Evolutionary conservation across 148 eudicot species (phyloP).

Genomic region (Amaranthus cruentus): DNA sequence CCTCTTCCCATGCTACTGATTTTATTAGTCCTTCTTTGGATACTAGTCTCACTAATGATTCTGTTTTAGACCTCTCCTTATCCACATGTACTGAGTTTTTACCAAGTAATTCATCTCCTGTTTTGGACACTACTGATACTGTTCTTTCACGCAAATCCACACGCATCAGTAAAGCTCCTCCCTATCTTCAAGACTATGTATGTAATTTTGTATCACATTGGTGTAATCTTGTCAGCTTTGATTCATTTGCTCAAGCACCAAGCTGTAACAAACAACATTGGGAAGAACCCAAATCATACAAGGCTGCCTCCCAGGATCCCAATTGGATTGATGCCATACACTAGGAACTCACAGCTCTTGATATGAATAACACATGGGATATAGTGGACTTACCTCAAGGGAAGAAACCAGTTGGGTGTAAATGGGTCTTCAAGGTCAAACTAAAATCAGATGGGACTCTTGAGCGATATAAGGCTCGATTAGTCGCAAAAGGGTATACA

Average conservation of each 20-base stretch:
- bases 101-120: too few relatives aligned
- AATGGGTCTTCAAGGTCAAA: slow-evolving; percentile 5
- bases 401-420: not conserved
- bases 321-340: not conserved
- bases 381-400: not conserved
- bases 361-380: not conserved
- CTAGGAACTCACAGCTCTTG: not conserved
- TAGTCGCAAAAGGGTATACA: not conserved
- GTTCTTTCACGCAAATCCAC: not conserved
- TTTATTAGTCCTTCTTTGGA: too few relatives aligned
- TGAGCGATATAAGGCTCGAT: not conserved
- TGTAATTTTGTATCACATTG: not conserved
- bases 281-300: not conserved
- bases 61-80: too few relatives aligned
- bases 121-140: too few relatives aligned
- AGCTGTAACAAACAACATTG: accelerated
- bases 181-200: not conserved
- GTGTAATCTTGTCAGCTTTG: not conserved
- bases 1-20: too few relatives aligned
- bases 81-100: too few relatives aligned
- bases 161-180: not conserved
- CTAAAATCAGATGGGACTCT: not conserved
- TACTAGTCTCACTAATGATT: too few relatives aligned
- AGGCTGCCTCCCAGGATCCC: not conserved
- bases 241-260: not conserved